Evolutionary conservation across 768 basidiomycete genomes (phyloP).

Genomic region (Hebeloma cylindrosporum): DNA sequence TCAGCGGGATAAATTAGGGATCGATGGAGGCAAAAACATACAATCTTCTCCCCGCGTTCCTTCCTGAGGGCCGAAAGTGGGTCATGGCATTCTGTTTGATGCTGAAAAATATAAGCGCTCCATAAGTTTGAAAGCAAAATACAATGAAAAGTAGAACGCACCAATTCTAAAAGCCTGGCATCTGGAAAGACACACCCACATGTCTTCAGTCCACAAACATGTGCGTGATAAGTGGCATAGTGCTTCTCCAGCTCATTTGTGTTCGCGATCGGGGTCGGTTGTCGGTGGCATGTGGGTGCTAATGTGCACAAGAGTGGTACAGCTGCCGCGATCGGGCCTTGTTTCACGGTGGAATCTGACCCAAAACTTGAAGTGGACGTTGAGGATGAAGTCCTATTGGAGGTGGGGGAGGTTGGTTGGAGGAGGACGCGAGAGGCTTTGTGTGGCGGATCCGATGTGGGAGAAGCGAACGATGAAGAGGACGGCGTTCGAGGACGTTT

Average conservation of each 20-base stretch:
- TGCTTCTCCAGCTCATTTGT: conserved; percentile 77
- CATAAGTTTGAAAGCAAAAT: conserved; percentile 1
- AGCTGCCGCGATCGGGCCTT: conserved; percentile 16
- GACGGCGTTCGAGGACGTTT: conserved; percentile 40
- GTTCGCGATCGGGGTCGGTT: conserved; percentile 61
- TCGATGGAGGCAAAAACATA: conserved; percentile 34
- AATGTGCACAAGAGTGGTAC: conserved; percentile 65
- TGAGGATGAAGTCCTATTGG: conserved; percentile 11
- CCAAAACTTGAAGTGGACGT: neutral
- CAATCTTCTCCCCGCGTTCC: conserved; percentile 85
- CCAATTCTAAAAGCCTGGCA: conserved; percentile 72
- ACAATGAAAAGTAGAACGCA: conserved; percentile 41
- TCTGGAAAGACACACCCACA: conserved; percentile 89
- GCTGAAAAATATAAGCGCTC: conserved; percentile 40
- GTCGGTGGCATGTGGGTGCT: conserved; percentile 78
- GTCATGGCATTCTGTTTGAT: conserved; percentile 88
- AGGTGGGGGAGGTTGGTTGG: conserved; percentile 5
- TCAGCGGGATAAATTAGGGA: conserved; percentile 5
- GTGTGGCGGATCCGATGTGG: conserved; percentile 18
- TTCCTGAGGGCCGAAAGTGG: conserved; percentile 74
- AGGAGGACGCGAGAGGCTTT: conserved; percentile 32
- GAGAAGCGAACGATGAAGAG: conserved; percentile 31
- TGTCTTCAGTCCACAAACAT: conserved; percentile 68
- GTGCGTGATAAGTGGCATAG: conserved; percentile 81
- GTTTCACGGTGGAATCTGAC: conserved; percentile 2